Evolutionary conservation across 805 yeast genomes (phyloP).

Genomic region (Blastobotrys attinorum): DNA sequence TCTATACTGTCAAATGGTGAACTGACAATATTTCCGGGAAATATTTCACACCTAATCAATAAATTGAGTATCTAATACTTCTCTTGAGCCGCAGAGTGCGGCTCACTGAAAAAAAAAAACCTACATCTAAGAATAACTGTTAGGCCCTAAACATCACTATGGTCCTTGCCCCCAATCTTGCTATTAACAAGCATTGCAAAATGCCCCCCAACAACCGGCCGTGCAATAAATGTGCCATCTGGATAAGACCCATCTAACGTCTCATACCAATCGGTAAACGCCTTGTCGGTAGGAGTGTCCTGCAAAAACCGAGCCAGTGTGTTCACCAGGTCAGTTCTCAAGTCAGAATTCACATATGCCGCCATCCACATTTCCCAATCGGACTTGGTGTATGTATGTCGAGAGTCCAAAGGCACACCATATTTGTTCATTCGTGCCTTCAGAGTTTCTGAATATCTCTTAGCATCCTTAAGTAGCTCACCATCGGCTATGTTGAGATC

Average conservation of each 20-base stretch:
- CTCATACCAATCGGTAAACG: slow-evolving; percentile 2
- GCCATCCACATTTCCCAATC: slow-evolving; percentile 3
- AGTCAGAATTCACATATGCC: not conserved
- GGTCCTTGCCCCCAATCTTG: not conserved
- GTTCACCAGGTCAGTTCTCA: not conserved
- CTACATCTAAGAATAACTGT: too few relatives aligned
- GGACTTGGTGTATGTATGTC: slow-evolving; percentile 2
- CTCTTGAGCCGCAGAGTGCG: too few relatives aligned
- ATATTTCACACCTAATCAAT: too few relatives aligned
- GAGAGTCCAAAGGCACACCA: slow-evolving; percentile 1
- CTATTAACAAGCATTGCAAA: not conserved
- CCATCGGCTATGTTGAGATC: not conserved
- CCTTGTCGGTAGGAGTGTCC: not conserved
- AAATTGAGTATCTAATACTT: too few relatives aligned
- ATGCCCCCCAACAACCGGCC: slow-evolving; percentile 2
- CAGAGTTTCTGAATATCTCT: not conserved
- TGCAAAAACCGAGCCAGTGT: not conserved
- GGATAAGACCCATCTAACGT: not conserved
- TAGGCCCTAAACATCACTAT: too few relatives aligned
- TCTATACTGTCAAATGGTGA: too few relatives aligned
- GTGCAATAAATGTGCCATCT: not conserved
- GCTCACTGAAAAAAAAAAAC: too few relatives aligned
- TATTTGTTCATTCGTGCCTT: not conserved
- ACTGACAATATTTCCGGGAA: too few relatives aligned
- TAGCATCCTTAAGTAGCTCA: not conserved